phyloP scores from a whole-genome alignment of 805 yeast genomes.

The Wickerhamia fluorescens region DNA sequence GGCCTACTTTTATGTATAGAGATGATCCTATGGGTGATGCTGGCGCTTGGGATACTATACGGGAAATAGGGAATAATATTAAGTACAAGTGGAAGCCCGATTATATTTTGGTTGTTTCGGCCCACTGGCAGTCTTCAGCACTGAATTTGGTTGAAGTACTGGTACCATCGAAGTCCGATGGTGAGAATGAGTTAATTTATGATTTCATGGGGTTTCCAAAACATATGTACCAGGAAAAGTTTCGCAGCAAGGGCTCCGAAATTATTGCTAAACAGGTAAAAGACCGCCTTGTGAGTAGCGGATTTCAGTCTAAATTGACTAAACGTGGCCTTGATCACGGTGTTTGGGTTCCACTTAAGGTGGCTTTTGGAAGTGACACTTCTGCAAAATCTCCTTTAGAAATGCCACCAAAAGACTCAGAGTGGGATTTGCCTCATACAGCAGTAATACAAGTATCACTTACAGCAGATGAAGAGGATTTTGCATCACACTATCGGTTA shows the following conservation, averaged over 20 bases:
- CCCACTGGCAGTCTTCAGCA: conserved; percentile 63
- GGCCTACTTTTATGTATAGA: conserved; percentile 66
- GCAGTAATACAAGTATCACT: conserved; percentile 48
- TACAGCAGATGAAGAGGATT: conserved; percentile 30
- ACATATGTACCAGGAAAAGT: conserved; percentile 55
- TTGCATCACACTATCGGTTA: conserved; percentile 40
- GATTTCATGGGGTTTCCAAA: conserved; percentile 72
- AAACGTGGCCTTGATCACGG: conserved; percentile 80
- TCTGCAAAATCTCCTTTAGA: conserved; percentile 10
- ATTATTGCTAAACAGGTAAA: conserved; percentile 40
- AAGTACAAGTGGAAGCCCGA: conserved; percentile 50
- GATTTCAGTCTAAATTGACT: conserved; percentile 38
- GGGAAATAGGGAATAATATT: conserved; percentile 46
- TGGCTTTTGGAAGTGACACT: conserved; percentile 46
- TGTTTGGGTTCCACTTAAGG: conserved; percentile 72
- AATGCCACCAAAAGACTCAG: too few relatives aligned
- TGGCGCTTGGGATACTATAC: conserved; percentile 54
- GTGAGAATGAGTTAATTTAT: conserved; percentile 51
- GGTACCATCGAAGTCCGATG: conserved; percentile 22
- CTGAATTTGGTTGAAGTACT: conserved; percentile 42
- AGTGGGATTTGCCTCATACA: conserved; percentile 39
- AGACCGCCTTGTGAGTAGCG: conserved; percentile 31
- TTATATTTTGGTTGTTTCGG: conserved; percentile 60
- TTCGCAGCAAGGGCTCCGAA: conserved; percentile 43
- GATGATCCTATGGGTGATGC: conserved; percentile 19